These are phyloP conservation scores for Cyclotella kingstonii DNA, from an alignment of 108 stramenopile species.

Conservation along the genomic window DNA sequence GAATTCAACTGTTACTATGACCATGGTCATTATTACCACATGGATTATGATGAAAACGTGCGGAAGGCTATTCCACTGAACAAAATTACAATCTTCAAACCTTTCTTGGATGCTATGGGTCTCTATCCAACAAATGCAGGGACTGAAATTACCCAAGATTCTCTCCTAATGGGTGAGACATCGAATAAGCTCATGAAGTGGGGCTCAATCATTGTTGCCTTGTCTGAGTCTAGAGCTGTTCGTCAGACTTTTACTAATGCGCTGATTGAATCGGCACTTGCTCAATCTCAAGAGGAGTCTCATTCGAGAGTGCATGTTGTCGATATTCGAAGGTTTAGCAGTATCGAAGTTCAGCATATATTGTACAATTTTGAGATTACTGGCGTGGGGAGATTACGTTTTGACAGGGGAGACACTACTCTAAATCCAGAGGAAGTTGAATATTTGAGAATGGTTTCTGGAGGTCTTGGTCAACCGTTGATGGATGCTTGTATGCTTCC, in stretches of 20 bases:
- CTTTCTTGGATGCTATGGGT: slow-evolving; percentile 68
- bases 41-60: slow-evolving; percentile 69
- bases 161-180: background rate
- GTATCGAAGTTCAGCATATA: slow-evolving; percentile 76
- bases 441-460: slow-evolving; percentile 78
- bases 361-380: slow-evolving; percentile 77
- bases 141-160: slow-evolving; percentile 21
- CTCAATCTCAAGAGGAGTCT: slow-evolving; percentile 2
- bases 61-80: slow-evolving; percentile 65
- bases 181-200: slow-evolving; percentile 47
- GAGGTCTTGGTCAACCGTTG: slow-evolving; percentile 64
- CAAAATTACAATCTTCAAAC: slow-evolving; percentile 70
- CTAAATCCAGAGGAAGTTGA: slow-evolving; percentile 76
- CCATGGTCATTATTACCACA: slow-evolving; percentile 79
- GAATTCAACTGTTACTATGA: slow-evolving; percentile 82
- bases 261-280: slow-evolving; percentile 47
- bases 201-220: slow-evolving; percentile 69
- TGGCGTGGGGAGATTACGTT: slow-evolving; percentile 74
- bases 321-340: slow-evolving; percentile 63
- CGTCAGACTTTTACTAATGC: slow-evolving; percentile 49
- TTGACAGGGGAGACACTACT: slow-evolving; percentile 79
- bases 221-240: slow-evolving; percentile 66
- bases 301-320: slow-evolving; percentile 48
- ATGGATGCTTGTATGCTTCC: slow-evolving; percentile 64
- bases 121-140: slow-evolving; percentile 48